phyloP scores from a whole-genome alignment of 2,329 filamentous ascomycete genomes.

The Claviceps maximensis region DNA sequence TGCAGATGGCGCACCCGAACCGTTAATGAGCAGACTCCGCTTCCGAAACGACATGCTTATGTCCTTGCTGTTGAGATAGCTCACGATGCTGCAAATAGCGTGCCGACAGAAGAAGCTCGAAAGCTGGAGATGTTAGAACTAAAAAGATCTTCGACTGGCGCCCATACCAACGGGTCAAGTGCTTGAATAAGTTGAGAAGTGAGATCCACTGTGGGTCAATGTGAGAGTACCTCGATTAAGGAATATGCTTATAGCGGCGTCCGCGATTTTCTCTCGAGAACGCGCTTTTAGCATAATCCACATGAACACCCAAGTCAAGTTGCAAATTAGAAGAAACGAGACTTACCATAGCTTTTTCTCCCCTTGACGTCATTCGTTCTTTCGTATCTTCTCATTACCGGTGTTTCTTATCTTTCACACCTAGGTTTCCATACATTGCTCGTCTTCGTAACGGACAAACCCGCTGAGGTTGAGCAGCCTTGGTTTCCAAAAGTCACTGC shows the following conservation, averaged over 20 bases:
- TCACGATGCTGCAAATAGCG: not conserved
- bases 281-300: not conserved
- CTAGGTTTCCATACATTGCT: not conserved
- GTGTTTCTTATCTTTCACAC: not conserved
- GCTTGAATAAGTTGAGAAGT: not conserved
- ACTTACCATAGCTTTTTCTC: not conserved
- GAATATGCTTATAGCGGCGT: conserved; percentile 8
- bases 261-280: not conserved
- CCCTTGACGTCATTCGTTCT: not conserved
- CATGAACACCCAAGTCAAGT: not conserved
- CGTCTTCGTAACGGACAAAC: not conserved
- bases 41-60: conserved; percentile 43
- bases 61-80: not conserved
- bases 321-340: not conserved
- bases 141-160: not conserved
- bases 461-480: not conserved
- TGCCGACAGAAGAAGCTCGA: not conserved
- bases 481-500: not conserved
- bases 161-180: not conserved
- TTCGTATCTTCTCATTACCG: not conserved
- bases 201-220: not conserved
- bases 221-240: conserved; percentile 13
- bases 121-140: not conserved
- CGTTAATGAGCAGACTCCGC: conserved; percentile 37
- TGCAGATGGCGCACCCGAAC: conserved; percentile 12